Percentiles rank a stretch among this genome's conserved stretches.
Evolutionary conservation across 306 rosid species (phyloP).

Genomic region (Cercis canadensis): DNA sequence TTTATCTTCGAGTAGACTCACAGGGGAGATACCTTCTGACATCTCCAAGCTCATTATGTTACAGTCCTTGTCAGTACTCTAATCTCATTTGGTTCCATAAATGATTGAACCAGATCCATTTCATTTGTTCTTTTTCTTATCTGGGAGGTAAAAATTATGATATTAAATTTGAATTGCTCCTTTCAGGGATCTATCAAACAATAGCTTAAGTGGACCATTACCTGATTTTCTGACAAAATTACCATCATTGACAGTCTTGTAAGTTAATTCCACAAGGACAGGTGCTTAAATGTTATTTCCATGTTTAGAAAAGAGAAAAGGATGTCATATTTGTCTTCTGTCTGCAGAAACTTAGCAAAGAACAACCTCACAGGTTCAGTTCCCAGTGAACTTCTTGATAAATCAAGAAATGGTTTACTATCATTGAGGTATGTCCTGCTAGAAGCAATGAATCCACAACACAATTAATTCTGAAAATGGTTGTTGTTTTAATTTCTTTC

Average conservation of each 20-base stretch:
- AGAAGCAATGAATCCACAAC: neutral
- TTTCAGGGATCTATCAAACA: constrained; percentile 69
- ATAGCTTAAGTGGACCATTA: constrained; percentile 47
- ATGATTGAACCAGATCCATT: constrained; percentile 4
- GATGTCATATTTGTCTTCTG: constrained; percentile 9
- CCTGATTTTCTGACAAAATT: constrained; percentile 45
- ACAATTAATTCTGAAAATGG: neutral
- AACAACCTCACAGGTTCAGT: constrained; percentile 49
- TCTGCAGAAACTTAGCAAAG: constrained; percentile 55
- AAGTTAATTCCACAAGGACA: constrained; percentile 30
- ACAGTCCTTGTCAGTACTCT: constrained; percentile 51
- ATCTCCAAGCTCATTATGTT: constrained; percentile 52
- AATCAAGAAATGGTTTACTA: constrained; percentile 39
- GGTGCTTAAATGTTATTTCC: neutral
- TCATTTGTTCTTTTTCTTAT: neutral
- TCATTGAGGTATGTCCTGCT: constrained; percentile 51
- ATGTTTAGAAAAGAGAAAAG: neutral
- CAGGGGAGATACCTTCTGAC: constrained; percentile 43
- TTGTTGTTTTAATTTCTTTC: neutral
- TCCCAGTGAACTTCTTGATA: constrained; percentile 46
- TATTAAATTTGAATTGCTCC: constrained; percentile 4
- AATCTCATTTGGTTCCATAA: neutral
- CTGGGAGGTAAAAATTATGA: constrained; percentile 11
- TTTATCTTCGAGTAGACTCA: constrained; percentile 54
- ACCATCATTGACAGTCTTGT: constrained; percentile 44